phyloP scores from a whole-genome alignment of 2,329 filamentous ascomycete genomes.

The Exserohilum turcica region DNA sequence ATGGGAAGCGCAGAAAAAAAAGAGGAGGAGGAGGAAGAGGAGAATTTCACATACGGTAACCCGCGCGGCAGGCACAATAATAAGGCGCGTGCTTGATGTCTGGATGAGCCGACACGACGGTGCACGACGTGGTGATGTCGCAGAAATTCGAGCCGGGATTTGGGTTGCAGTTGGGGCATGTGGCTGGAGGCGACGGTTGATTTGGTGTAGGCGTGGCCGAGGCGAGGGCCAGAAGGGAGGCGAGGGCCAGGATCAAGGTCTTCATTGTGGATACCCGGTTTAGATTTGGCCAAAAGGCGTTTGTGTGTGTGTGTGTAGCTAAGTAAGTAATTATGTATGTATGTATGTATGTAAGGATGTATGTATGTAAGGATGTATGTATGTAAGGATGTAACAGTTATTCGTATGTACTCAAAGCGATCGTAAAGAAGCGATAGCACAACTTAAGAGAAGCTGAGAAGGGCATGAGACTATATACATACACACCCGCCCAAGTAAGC shows the following conservation, averaged over 20 bases:
- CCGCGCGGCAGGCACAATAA: constrained; percentile 5
- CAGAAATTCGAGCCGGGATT: constrained; percentile 40
- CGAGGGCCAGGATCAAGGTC: background rate
- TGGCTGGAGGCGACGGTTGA: background rate
- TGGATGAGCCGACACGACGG: constrained; percentile 23
- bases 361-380: too few relatives aligned
- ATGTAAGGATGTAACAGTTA: too few relatives aligned
- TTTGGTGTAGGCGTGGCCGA: background rate
- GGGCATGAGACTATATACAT: too few relatives aligned
- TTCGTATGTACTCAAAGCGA: too few relatives aligned
- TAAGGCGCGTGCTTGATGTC: background rate
- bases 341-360: too few relatives aligned
- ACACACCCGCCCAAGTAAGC: too few relatives aligned
- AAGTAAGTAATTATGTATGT: background rate
- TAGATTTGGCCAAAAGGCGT: background rate
- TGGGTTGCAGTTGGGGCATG: background rate
- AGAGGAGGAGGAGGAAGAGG: too few relatives aligned
- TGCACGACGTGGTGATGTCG: constrained; percentile 53
- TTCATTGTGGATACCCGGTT: background rate
- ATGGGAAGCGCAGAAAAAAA: too few relatives aligned
- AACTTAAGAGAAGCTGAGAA: too few relatives aligned
- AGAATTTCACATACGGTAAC: constrained; percentile 1
- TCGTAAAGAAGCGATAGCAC: too few relatives aligned
- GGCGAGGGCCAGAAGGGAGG: background rate
- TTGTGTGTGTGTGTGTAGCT: too few relatives aligned